Evolutionary conservation across 1,284 basidiomycete species (phyloP), one percentile per base, ranked within the genome.

Genomic region (Vanrija sp.): DNA sequence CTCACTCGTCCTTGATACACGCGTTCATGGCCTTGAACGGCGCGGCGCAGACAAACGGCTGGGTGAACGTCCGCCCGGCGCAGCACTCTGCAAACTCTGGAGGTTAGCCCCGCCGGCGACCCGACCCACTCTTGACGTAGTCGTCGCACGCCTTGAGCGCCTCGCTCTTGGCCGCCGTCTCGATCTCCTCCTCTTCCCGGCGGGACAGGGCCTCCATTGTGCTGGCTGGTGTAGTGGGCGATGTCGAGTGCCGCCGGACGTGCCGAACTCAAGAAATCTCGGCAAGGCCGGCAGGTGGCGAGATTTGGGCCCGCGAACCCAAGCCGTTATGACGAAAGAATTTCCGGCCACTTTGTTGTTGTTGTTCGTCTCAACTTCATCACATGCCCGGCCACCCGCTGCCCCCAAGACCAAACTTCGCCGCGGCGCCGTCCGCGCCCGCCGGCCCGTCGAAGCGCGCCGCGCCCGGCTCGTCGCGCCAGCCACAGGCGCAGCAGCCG

Each of bases 11-110:
- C 39, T 85, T 70, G 82, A 94, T 86, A 70, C 91, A 95, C 3
- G 83, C 80, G 65, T 92, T 87, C 54, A 94, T 80, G 12, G 74
- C 77, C 65, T 83, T 86, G 57, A 89, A 82, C 65, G 85, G 81
- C 23, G 78, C 77, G 66, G 81, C 83, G 69, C 91, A 95, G 27
- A 84, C 82, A 85, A 90, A 95, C 10, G 86, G 85, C 22, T 92
- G 84, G 3, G 89, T 87, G 54, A 95, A 77, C 2, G 87, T 89
- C 16, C 90, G 83, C 7, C 89, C 89, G 43, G 81, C 79, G 0
- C 87, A 85, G 71, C 91, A 95, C 19, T 84, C 81, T 19, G 90
- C 90, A 67, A 94, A 95, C 36, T 82, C 91, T 94, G 68, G 1
- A 6, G 4, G 41, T 53, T 35, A 53, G 51, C n/a, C 31, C 8